A percentile compares a stretch with the other conserved stretches of the same genome.
These are phyloP conservation scores for Cicer bijugum DNA, from an alignment of 306 rosid species.

Conservation along the genomic window DNA sequence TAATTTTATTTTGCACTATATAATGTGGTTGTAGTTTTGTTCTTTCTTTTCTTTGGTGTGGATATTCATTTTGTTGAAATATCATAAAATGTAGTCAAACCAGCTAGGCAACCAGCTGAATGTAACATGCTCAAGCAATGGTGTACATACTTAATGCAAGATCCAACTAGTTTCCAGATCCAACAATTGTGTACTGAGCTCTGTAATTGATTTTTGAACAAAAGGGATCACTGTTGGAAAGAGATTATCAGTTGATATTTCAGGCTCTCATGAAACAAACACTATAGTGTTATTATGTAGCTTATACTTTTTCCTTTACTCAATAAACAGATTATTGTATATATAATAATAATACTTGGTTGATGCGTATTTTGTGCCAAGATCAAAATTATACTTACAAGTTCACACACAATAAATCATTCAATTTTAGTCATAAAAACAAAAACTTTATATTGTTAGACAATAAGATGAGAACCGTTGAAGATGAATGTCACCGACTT, in stretches of 20 bases:
- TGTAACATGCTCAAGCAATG: slow-evolving; percentile 82
- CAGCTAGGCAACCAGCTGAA: slow-evolving; percentile 74
- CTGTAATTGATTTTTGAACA: slow-evolving; percentile 60
- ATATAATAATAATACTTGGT: slow-evolving; percentile 23
- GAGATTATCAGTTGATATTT: no score
- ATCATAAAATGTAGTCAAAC: slow-evolving; percentile 62
- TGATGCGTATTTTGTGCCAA: slow-evolving; percentile 22
- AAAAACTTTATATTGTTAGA: no score
- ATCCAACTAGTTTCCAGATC: slow-evolving; percentile 68
- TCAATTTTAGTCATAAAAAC: no score
- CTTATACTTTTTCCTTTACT: slow-evolving; percentile 28
- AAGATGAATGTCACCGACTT: no score
- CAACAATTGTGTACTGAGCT: slow-evolving; percentile 75
- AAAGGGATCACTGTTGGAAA: slow-evolving; percentile 16
- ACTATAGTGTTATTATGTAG: slow-evolving; percentile 21
- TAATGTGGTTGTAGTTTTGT: background rate
- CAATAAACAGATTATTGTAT: slow-evolving; percentile 23
- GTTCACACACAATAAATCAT: no score
- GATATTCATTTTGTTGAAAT: slow-evolving; percentile 35
- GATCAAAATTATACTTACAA: slow-evolving; percentile 26
- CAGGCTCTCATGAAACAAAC: no score
- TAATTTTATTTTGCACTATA: background rate
- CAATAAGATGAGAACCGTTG: no score
- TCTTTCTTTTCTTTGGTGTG: background rate
- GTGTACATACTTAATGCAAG: slow-evolving; percentile 49